These are phyloP conservation scores for Patellaria atrata DNA, from an alignment of 495 filamentous ascomycete genomes.

Conservation along the genomic window DNA sequence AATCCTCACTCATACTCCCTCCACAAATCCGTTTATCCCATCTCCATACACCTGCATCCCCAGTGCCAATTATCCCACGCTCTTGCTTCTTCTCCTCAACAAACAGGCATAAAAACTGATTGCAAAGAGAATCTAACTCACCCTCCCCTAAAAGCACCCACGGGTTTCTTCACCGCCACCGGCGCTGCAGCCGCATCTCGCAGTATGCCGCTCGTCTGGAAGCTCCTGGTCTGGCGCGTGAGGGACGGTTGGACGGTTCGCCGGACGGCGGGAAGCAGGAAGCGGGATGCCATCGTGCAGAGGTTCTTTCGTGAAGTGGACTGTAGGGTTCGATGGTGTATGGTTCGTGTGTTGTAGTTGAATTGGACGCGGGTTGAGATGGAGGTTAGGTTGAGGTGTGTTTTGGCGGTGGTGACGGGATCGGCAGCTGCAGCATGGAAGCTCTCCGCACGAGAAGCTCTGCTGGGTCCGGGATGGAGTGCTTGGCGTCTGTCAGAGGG, in stretches of 20 bases:
- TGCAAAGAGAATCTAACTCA: slow-evolving; percentile 33
- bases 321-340: no score
- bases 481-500: no score
- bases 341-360: no score
- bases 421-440: no score
- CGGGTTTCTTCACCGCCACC: slow-evolving; percentile 53
- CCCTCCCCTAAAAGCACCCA: slow-evolving; percentile 90
- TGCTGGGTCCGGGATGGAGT: no score
- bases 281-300: slow-evolving; percentile 33
- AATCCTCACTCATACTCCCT: background rate
- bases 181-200: slow-evolving; percentile 11
- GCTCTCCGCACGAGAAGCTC: no score
- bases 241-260: slow-evolving; percentile 10
- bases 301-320: background rate
- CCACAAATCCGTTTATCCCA: background rate
- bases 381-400: no score
- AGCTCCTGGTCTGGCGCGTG: slow-evolving; percentile 2
- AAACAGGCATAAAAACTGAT: background rate
- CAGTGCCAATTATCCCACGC: no score
- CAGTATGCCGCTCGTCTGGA: slow-evolving; percentile 11
- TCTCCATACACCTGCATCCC: background rate
- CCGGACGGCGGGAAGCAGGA: slow-evolving; percentile 27
- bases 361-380: no score
- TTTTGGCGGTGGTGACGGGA: no score
- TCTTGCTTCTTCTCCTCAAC: no score